phyloP scores from a whole-genome alignment of 2,329 filamentous ascomycete genomes.

The Clonostachys rhizophaga region DNA sequence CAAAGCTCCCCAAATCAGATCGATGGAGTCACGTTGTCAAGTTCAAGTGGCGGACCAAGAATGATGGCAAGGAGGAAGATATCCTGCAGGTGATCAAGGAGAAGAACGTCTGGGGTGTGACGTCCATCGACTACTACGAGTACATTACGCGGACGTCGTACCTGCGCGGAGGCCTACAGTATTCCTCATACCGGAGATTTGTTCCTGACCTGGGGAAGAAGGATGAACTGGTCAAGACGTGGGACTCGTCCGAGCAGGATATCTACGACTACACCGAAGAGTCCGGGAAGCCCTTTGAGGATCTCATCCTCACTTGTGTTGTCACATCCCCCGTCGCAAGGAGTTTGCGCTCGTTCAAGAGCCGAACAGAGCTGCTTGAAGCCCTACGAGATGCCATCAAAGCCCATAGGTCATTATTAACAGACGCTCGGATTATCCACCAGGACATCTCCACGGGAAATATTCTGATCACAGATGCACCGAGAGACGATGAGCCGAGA shows the following conservation, averaged over 20 bases:
- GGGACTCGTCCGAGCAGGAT: background rate
- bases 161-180: background rate
- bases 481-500: slow-evolving; percentile 5
- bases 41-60: background rate
- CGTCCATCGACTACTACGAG: background rate
- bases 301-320: background rate
- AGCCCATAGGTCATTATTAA: slow-evolving; percentile 24
- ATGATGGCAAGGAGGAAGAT: background rate
- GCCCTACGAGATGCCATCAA: slow-evolving; percentile 21
- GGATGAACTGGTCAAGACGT: background rate
- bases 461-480: slow-evolving; percentile 21
- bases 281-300: background rate
- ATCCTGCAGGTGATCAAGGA: background rate
- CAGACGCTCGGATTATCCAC: slow-evolving; percentile 23
- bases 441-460: slow-evolving; percentile 28
- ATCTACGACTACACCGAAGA: background rate
- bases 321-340: background rate
- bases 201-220: background rate
- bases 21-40: slow-evolving; percentile 6
- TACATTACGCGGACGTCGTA: background rate
- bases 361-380: background rate
- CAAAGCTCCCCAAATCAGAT: slow-evolving; percentile 1
- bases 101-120: background rate
- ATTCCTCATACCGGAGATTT: background rate
- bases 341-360: background rate